Conservation (phyloP, 305 asterid species). For the Ilex paraguariensis region DNA sequence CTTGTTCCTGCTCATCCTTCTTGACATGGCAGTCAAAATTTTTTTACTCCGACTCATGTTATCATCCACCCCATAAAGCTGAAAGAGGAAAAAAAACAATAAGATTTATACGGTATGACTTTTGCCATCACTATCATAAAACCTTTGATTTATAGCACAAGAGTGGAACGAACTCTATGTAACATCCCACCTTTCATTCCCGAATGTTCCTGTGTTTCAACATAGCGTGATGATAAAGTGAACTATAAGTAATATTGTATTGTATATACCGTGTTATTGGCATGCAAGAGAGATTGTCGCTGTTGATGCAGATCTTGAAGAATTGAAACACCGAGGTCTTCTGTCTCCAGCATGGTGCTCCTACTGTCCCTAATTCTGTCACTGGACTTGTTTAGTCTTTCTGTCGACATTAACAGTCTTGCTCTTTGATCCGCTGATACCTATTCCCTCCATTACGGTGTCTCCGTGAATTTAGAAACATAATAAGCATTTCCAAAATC, state of each 20-base stretch:
- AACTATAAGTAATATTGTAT: background rate
- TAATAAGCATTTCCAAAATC: background rate
- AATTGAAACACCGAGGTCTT: slow-evolving; percentile 84
- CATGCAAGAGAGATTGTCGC: slow-evolving; percentile 63
- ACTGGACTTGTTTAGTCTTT: slow-evolving; percentile 52
- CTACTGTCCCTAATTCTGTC: slow-evolving; percentile 67
- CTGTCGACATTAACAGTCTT: slow-evolving; percentile 56
- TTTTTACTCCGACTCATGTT: slow-evolving; percentile 60
- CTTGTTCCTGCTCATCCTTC: slow-evolving; percentile 73
- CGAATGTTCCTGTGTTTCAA: too few species aligned
- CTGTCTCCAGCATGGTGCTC: slow-evolving; percentile 78
- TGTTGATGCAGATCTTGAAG: slow-evolving; percentile 79
- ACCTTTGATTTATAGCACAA: too few species aligned
- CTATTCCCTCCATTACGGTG: slow-evolving; percentile 27
- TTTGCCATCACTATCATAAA: too few species aligned
- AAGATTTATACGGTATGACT: background rate
- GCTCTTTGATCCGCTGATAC: slow-evolving; percentile 70
- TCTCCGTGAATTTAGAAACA: background rate
- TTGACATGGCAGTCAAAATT: slow-evolving; percentile 48
- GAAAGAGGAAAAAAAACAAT: slow-evolving; percentile 13
- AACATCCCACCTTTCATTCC: too few species aligned
- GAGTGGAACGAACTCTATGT: too few species aligned
- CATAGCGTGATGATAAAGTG: too few species aligned
- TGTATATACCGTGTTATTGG: slow-evolving; percentile 51
- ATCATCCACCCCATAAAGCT: slow-evolving; percentile 70